Base-by-base conservation (phyloP, 1,284 basidiomycete genomes). In the Abortiporus biennis region DNA sequence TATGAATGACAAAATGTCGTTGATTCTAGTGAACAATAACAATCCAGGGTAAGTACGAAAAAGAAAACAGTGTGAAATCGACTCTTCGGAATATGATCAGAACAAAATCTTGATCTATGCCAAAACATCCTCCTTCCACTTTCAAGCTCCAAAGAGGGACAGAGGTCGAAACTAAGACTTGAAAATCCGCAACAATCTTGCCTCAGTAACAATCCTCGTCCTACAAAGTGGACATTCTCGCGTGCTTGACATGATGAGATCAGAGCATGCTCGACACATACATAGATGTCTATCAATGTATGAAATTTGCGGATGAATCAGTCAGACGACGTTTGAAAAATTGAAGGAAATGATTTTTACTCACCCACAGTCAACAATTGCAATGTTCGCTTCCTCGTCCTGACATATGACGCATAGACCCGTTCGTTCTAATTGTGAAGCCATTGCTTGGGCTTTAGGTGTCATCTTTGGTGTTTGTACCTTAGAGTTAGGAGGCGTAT, bases 331-430 rank as follows among this genome's bases (percentile, higher is more conserved):
- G 19, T 36, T 30, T 29, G 21, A 35, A 27, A 32, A 48, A n/a
- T n/a, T n/a, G n/a, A n/a, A n/a, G n/a, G n/a, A n/a, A n/a, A n/a
- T n/a, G 21, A 27, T 37, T 41, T 24, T 35, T 2, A 73, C 82
- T 37, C 57, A 89, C 84, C 91, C 91, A 75, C 91, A 94, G 62
- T 94, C 90, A n/a, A 92, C 85, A 39, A 92, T 81, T 1, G 89
- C 91, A 42, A 94, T 86, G 49, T 85, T 91, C 1, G 90, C 90
- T 51, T 93, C 90, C 44, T 92, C 86, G 51, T 93, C 91, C 57
- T 92, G 89, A 58, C 91, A 94, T 13, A 93, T 77, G 0, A 93
- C 86, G 57, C 90, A 94, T 2, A 92, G 62, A 0, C 91, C 90
- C 11, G 71, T 73, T 16, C 84, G 72, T 45, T 91, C 87, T 4